Base-by-base conservation (phyloP, 805 yeast genomes). In the Ogataea pignaliae region DNA sequence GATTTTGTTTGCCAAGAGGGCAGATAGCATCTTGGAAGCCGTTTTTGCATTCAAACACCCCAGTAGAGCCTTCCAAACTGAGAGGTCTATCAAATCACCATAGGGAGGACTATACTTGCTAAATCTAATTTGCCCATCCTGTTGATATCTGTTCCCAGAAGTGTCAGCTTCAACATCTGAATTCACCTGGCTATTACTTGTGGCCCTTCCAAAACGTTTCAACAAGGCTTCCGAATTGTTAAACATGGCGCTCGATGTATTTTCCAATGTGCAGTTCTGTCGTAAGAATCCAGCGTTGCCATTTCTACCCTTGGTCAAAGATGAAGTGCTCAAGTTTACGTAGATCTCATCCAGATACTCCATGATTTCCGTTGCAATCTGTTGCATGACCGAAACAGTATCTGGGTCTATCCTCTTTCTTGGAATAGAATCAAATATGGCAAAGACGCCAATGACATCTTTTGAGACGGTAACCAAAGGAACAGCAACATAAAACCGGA, bases 401-500 rank as follows among this genome's bases (percentile, higher is more conserved):
- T 56, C 59, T 15, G 64, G 68, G 5, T 64, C 57, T 46, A 77
- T 64, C 5, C 59, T 63, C 2, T 50, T 43, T 46, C 73, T 69
- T 11, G 77, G 64, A 37, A 56, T 61, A 0, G 70, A 52, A 57
- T 81, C 88, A 64, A 79, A 81, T 0, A 83, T 65, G 1, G 89
- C 66, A 15, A 84, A 56, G 1, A 72, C 73, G 0, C 91, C 91
- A 42, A 84, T 70, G 0, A 67, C 67, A 12, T 68, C 66, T 3
- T 71, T 73, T 10, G 67, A 55, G 12, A 57, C 45, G 0, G 72
- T 60, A 14, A 57, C 35, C 33, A 83, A 53, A 0, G 88, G 87
- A 4, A 80, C 85, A 0, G 85, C 87, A 31, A 80, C 74, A 57
- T 83, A 85, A 54, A 82, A 82, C 44, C 63, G 69, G 41, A 85